Conservation (phyloP, 2,329 filamentous ascomycete genomes). For the Stagonosporopsis rhizophila region DNA sequence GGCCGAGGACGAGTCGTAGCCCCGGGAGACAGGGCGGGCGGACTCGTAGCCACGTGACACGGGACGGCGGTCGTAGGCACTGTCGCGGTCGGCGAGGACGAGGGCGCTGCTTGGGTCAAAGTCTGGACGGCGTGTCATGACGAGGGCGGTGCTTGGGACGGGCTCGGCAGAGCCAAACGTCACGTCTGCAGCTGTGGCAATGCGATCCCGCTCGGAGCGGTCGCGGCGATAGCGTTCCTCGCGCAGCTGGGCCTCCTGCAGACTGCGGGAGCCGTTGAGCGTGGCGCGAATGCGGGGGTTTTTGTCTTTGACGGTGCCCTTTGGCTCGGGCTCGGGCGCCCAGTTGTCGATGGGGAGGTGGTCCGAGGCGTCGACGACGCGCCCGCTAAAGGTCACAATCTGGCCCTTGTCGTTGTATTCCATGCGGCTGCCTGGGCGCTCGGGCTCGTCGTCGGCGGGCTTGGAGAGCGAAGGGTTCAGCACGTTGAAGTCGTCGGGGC, state of each 20-base stretch:
- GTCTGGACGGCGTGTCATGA: slow-evolving; percentile 35
- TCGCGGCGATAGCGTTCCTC: slow-evolving; percentile 45
- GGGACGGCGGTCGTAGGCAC: slow-evolving; percentile 26
- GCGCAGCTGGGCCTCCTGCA: slow-evolving; percentile 43
- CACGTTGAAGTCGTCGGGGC: slow-evolving; percentile 76
- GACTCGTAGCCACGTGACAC: slow-evolving; percentile 40
- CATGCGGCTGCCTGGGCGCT: slow-evolving; percentile 46
- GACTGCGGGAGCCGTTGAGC: slow-evolving; percentile 59
- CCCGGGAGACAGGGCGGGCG: slow-evolving; percentile 8
- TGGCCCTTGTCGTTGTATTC: slow-evolving; percentile 66
- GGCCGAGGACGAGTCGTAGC: slow-evolving; percentile 26
- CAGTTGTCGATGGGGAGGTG: slow-evolving; percentile 78
- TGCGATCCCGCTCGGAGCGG: slow-evolving; percentile 42
- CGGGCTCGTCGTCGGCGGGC: slow-evolving; percentile 34
- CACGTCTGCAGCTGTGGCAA: slow-evolving; percentile 39
- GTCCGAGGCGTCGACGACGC: slow-evolving; percentile 80
- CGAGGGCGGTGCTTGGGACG: slow-evolving; percentile 39
- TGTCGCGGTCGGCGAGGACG: slow-evolving; percentile 34
- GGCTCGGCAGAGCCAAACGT: slow-evolving; percentile 26
- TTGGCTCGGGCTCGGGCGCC: slow-evolving; percentile 77
- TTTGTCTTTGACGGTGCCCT: slow-evolving; percentile 55
- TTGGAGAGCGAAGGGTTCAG: slow-evolving; percentile 65
- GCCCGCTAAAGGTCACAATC: slow-evolving; percentile 77
- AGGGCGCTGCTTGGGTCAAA: slow-evolving; percentile 20
- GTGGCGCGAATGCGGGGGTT: slow-evolving; percentile 55